Conservation (phyloP, 208 protist species). For the Plasmodiophora brassicae region DNA sequence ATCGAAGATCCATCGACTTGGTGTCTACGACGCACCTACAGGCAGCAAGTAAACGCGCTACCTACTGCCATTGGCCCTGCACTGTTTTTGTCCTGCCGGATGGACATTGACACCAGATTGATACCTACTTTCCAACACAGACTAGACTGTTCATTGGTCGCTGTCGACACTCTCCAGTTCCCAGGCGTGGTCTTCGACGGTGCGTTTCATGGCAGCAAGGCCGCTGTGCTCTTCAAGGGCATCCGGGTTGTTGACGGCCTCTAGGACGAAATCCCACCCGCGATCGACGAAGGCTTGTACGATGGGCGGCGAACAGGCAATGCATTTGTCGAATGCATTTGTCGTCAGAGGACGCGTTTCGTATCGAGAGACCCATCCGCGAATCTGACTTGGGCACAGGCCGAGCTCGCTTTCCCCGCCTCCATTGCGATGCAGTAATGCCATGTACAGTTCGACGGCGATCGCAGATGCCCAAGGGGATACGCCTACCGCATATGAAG, state of each 20-base stretch:
- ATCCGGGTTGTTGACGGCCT: constrained; percentile 74
- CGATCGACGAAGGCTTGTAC: constrained; percentile 65
- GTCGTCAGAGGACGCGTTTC: constrained; percentile 63
- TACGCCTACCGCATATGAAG: constrained; percentile 46
- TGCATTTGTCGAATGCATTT: constrained; percentile 78
- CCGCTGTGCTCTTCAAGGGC: constrained; percentile 53
- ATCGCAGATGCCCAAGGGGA: constrained; percentile 80
- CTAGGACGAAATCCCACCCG: constrained; percentile 78
- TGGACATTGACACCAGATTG: no score
- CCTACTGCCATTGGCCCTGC: no score
- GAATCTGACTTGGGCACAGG: constrained; percentile 69
- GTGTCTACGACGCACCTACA: not conserved
- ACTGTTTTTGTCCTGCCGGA: no score
- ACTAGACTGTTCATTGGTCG: not conserved
- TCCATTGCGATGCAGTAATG: constrained; percentile 80
- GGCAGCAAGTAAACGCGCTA: not conserved
- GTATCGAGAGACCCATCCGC: constrained; percentile 76
- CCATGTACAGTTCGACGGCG: constrained; percentile 85
- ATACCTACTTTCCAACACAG: not conserved
- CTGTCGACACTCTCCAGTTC: not conserved
- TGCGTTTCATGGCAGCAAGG: constrained; percentile 36
- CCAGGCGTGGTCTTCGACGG: not conserved
- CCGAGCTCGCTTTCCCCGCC: constrained; percentile 50
- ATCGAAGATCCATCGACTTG: not conserved
- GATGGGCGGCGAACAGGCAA: constrained; percentile 77